phyloP scores from a whole-genome alignment of 2,329 filamentous ascomycete species.

The Aureobasidium sp. region DNA sequence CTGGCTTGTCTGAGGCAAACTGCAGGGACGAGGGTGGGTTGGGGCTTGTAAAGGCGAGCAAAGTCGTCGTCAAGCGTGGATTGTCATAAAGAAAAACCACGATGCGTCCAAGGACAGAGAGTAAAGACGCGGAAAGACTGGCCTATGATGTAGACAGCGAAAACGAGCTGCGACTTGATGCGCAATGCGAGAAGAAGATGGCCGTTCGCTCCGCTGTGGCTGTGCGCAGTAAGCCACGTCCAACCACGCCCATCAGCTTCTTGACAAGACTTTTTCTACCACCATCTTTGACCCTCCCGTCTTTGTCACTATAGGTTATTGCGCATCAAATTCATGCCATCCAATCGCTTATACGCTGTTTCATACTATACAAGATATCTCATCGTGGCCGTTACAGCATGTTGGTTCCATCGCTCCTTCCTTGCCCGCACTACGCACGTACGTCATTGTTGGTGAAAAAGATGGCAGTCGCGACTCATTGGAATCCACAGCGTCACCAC shows the following conservation, averaged over 20 bases:
- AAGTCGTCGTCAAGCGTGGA: background rate
- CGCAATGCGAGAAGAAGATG: too few species aligned
- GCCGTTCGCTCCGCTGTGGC: too few species aligned
- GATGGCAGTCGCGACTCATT: constrained; percentile 8
- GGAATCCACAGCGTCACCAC: too few species aligned
- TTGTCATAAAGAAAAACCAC: background rate
- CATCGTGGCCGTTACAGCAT: too few species aligned
- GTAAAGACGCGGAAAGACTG: background rate
- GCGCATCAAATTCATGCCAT: background rate
- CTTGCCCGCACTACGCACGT: background rate
- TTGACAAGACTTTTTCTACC: background rate
- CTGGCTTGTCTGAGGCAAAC: background rate
- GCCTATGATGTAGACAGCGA: constrained; percentile 5
- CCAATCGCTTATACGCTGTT: background rate
- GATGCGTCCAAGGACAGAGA: background rate
- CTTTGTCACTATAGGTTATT: too few species aligned
- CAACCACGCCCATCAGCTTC: too few species aligned
- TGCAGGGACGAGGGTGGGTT: background rate
- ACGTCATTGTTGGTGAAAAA: background rate
- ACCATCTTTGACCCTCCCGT: too few species aligned
- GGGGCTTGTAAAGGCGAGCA: background rate
- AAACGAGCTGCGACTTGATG: too few species aligned
- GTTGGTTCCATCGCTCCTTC: background rate
- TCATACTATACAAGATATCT: too few species aligned
- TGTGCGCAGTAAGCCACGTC: too few species aligned